Evolutionary conservation across 2,329 filamentous ascomycete species (phyloP).

Genomic region (Colletotrichum destructivum): DNA sequence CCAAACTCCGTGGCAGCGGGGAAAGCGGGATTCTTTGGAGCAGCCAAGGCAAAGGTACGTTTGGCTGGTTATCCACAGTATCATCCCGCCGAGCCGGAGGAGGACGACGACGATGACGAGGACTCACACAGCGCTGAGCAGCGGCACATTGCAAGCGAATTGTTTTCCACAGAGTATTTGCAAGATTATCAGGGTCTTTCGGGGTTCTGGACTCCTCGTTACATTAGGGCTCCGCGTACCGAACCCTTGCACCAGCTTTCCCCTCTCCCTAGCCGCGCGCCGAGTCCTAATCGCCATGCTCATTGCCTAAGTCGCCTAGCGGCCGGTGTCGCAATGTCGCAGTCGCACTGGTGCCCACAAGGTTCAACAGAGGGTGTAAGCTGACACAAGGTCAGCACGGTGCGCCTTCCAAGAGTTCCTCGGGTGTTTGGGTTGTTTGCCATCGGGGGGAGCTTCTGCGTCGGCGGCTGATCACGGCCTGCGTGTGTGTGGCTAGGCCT

Average conservation of each 20-base stretch:
- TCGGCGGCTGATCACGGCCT: background rate
- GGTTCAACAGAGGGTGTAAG: background rate
- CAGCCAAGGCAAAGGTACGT: background rate
- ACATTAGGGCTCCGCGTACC: slow-evolving; percentile 36
- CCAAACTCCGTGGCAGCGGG: background rate
- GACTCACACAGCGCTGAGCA: too few relatives aligned
- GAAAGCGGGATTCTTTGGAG: slow-evolving; percentile 9
- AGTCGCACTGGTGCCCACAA: background rate
- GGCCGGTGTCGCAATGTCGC: slow-evolving; percentile 32
- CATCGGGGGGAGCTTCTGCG: background rate
- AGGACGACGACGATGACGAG: too few relatives aligned
- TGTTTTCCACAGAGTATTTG: background rate
- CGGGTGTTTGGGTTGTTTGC: too few relatives aligned
- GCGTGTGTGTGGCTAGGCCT: slow-evolving; percentile 5
- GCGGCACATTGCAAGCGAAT: background rate
- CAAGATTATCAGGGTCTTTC: slow-evolving; percentile 23
- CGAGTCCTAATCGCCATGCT: slow-evolving; percentile 7
- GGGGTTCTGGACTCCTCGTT: slow-evolving; percentile 23
- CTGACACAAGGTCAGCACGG: slow-evolving; percentile 1
- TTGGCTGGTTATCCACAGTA: background rate
- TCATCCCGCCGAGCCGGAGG: too few relatives aligned
- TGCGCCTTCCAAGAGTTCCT: background rate
- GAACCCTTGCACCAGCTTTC: slow-evolving; percentile 26
- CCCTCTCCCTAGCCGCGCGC: slow-evolving; percentile 24
- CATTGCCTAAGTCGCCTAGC: slow-evolving; percentile 23